phyloP scores from a whole-genome alignment of 306 rosid genomes.

The Trifolium subterraneum region DNA sequence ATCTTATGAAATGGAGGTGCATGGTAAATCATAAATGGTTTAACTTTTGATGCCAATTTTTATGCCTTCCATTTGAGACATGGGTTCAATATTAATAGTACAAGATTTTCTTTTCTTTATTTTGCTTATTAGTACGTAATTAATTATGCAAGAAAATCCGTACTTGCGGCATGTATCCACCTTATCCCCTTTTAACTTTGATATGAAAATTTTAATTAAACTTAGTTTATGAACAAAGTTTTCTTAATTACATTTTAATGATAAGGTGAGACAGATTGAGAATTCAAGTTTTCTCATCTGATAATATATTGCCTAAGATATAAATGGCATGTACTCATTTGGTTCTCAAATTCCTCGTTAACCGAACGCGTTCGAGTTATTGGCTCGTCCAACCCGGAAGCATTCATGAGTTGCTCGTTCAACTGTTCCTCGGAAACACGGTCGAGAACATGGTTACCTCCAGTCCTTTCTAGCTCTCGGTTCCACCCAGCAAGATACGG shows the following conservation, averaged over 20 bases:
- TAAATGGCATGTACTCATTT: not conserved
- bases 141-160: not conserved
- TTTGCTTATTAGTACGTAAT: not conserved
- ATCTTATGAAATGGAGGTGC: too few species aligned
- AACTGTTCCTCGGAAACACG: too few species aligned
- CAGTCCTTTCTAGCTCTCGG: too few species aligned
- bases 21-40: too few species aligned
- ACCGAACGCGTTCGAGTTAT: too few species aligned
- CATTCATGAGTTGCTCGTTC: too few species aligned
- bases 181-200: not conserved
- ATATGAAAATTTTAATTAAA: not conserved
- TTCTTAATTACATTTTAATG: not conserved
- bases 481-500: too few species aligned
- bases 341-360: not conserved
- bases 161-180: not conserved
- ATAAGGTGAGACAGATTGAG: not conserved
- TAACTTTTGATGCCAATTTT: not conserved
- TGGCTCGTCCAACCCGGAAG: too few species aligned
- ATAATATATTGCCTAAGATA: not conserved
- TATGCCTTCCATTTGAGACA: slow-evolving; percentile 7
- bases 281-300: not conserved
- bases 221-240: not conserved
- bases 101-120: not conserved
- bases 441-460: too few species aligned
- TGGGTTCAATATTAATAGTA: not conserved